Evolutionary conservation across 768 basidiomycete genomes (phyloP).

Genomic region (Lactarius sanguifluus): DNA sequence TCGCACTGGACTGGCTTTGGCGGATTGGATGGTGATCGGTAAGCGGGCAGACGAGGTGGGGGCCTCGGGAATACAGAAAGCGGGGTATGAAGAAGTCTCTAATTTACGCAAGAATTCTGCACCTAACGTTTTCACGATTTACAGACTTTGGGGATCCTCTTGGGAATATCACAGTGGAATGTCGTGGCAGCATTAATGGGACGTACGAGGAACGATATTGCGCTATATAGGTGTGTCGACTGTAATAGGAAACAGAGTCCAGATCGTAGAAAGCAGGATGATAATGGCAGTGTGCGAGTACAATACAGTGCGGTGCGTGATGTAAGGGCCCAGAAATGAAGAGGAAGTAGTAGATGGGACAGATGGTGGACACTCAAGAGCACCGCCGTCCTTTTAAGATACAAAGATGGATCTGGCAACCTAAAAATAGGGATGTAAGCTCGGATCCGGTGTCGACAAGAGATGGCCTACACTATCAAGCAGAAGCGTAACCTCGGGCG

Average conservation of each 20-base stretch:
- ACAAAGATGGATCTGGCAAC: constrained; percentile 78
- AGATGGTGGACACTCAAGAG: constrained; percentile 58
- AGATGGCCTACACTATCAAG: constrained; percentile 69
- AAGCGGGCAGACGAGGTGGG: constrained; percentile 54
- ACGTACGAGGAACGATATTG: constrained; percentile 37
- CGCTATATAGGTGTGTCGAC: constrained; percentile 38
- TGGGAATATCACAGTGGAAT: constrained; percentile 40
- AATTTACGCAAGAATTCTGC: constrained; percentile 14
- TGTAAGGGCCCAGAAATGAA: constrained; percentile 45
- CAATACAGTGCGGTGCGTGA: constrained; percentile 86
- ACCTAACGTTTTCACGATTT: constrained; percentile 27
- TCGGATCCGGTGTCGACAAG: constrained; percentile 26
- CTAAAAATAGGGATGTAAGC: constrained; percentile 39
- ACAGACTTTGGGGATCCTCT: constrained; percentile 37
- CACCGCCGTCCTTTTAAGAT: constrained; percentile 44
- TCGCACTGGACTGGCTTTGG: constrained; percentile 73
- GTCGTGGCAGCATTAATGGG: constrained; percentile 35
- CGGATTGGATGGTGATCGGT: constrained; percentile 75
- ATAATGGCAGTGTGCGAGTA: constrained; percentile 62
- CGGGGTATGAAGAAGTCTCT: constrained; percentile 58
- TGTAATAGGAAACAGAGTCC: constrained; percentile 47
- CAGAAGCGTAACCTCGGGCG: constrained; percentile 82
- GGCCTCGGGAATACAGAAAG: constrained; percentile 70
- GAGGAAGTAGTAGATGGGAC: constrained; percentile 61
- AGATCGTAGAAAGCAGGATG: constrained; percentile 41